Percentiles rank a stretch among this genome's conserved stretches.
phyloP scores from a whole-genome alignment of 1,284 basidiomycete genomes.

The Sparassis latifolia region DNA sequence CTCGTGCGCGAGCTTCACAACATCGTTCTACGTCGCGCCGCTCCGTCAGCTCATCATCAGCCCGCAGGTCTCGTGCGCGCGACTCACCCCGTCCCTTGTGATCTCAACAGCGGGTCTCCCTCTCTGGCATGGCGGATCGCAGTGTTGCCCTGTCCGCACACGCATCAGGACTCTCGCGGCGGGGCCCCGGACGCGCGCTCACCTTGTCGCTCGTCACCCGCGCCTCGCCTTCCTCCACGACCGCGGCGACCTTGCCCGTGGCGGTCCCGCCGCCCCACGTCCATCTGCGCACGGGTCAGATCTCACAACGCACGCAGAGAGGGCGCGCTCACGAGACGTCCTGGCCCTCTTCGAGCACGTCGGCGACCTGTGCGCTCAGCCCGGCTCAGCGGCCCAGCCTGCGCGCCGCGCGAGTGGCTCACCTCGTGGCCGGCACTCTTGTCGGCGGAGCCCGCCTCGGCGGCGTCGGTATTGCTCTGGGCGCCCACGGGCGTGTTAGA shows the following conservation, averaged over 20 bases:
- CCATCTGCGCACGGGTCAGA: constrained; percentile 17
- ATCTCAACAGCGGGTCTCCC: constrained; percentile 37
- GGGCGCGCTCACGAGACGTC: constrained; percentile 23
- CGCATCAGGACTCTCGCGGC: not conserved
- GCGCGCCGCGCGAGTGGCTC: no score
- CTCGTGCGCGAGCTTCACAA: constrained; percentile 36
- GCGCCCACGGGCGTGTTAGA: no score
- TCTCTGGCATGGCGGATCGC: constrained; percentile 29
- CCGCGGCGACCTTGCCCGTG: constrained; percentile 23
- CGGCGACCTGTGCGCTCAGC: constrained; percentile 14
- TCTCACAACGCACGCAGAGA: not conserved
- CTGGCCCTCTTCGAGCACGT: constrained; percentile 24
- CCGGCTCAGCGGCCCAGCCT: no score
- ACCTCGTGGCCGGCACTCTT: no score
- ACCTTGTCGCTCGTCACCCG: constrained; percentile 35
- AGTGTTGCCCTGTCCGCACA: constrained; percentile 28
- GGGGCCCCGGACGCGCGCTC: not conserved
- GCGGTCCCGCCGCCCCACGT: constrained; percentile 26
- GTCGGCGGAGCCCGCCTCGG: no score
- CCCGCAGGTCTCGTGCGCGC: not conserved
- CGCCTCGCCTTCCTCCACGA: constrained; percentile 30
- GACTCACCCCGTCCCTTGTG: constrained; percentile 28
- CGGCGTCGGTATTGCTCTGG: no score
- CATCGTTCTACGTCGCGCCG: constrained; percentile 27
- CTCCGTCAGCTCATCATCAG: not conserved